These are phyloP conservation scores for Acanthamoeba lenticulata DNA, from an alignment of 208 protist species.

Conservation along the genomic window DNA sequence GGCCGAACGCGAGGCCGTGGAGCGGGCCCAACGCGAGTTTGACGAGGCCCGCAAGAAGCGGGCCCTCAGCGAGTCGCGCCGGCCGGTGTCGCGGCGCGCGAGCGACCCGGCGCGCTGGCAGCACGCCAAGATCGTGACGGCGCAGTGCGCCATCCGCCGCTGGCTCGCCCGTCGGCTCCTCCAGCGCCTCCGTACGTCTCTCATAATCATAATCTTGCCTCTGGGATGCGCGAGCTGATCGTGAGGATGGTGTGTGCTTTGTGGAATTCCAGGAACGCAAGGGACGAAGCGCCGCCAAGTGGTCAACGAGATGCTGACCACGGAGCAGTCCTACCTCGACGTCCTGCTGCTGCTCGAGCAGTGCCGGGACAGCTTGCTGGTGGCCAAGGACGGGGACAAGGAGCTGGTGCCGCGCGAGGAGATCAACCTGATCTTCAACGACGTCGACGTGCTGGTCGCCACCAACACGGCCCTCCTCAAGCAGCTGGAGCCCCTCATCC, in stretches of 20 bases:
- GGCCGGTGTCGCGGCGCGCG: neutral
- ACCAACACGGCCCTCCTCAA: neutral
- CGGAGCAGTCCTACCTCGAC: neutral
- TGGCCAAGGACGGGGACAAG: neutral
- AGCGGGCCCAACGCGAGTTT: neutral
- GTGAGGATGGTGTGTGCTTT: neutral
- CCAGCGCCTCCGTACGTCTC: neutral
- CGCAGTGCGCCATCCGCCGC: neutral
- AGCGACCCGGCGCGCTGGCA: neutral
- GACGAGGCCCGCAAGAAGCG: neutral
- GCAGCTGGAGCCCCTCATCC: neutral
- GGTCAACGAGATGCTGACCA: conserved; percentile 11
- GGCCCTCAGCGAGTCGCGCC: neutral
- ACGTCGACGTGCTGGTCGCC: neutral
- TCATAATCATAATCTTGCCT: too few relatives aligned
- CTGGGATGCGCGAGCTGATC: too few relatives aligned
- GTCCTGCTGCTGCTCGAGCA: neutral
- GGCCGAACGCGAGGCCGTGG: neutral
- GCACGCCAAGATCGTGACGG: neutral
- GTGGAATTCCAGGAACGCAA: neutral
- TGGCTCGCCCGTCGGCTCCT: neutral
- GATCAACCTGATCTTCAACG: neutral
- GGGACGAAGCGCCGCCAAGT: neutral
- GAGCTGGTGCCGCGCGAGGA: neutral
- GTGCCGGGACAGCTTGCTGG: neutral